Conservation (phyloP, 306 rosid genomes). For the Comarum palustre region DNA sequence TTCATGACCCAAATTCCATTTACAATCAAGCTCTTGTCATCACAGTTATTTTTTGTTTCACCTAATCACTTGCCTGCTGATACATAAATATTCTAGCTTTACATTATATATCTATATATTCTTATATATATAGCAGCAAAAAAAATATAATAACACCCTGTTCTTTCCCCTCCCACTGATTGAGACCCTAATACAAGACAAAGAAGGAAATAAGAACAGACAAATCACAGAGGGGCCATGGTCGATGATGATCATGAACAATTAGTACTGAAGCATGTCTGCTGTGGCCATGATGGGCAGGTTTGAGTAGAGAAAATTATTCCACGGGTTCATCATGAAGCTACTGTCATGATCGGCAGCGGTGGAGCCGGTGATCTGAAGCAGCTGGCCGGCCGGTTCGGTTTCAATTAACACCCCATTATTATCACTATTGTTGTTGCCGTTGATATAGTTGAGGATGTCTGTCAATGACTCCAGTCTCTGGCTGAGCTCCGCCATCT, state of each 20-base stretch:
- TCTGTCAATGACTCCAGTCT: constrained; percentile 63
- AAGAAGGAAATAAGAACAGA: background rate
- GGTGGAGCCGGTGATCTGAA: background rate
- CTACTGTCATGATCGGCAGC: constrained; percentile 21
- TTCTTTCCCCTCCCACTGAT: constrained; percentile 5
- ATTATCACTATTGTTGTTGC: background rate
- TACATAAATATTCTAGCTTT: constrained; percentile 7
- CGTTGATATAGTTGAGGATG: constrained; percentile 45
- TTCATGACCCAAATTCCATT: constrained; percentile 6
- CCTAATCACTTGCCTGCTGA: constrained; percentile 4
- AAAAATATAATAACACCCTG: background rate
- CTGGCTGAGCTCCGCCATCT: constrained; percentile 59
- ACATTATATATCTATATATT: background rate
- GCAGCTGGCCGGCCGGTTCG: constrained; percentile 6
- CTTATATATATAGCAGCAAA: background rate
- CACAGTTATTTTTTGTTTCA: background rate
- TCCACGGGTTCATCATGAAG: constrained; percentile 43
- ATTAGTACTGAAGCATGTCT: constrained; percentile 52
- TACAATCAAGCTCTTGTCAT: background rate
- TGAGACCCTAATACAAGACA: background rate
- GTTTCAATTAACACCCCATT: constrained; percentile 20
- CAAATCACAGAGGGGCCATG: background rate
- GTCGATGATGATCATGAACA: constrained; percentile 13
- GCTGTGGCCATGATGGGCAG: constrained; percentile 74
- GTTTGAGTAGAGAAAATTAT: constrained; percentile 44